Conservation (phyloP, 495 filamentous ascomycete genomes). For the Baudoinia panamericana region DNA sequence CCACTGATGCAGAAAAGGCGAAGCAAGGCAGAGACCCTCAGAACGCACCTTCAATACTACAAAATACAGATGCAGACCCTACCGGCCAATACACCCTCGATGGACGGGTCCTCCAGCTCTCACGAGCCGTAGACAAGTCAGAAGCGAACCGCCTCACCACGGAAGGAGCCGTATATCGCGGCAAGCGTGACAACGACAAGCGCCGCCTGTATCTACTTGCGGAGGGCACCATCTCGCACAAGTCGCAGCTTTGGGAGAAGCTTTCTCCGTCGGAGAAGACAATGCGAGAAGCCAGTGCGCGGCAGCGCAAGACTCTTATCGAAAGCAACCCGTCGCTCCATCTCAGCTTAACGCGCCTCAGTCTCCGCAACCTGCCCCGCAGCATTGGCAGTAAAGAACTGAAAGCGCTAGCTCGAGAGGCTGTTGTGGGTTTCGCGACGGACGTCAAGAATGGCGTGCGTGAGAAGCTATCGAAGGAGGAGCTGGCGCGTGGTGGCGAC, state of each 20-base stretch:
- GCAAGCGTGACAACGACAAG: conserved; percentile 71
- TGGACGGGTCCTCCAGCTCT: conserved; percentile 70
- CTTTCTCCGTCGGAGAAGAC: conserved; percentile 70
- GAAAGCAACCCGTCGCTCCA: conserved; percentile 82
- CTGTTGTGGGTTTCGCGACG: conserved; percentile 80
- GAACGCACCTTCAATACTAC: conserved; percentile 49
- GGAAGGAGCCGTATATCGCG: conserved; percentile 48
- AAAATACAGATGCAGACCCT: conserved; percentile 64
- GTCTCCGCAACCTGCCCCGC: conserved; percentile 81
- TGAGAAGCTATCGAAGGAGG: conserved; percentile 71
- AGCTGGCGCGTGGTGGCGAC: conserved; percentile 60
- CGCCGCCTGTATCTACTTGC: conserved; percentile 78
- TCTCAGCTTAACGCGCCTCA: conserved; percentile 82
- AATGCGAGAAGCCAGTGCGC: conserved; percentile 75
- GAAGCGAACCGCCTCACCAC: conserved; percentile 64
- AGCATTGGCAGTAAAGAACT: conserved; percentile 75
- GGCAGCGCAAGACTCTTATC: conserved; percentile 79
- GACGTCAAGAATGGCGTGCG: conserved; percentile 69
- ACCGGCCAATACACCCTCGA: conserved; percentile 78
- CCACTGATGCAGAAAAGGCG: conserved; percentile 8
- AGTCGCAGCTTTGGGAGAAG: conserved; percentile 57
- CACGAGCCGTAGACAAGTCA: conserved; percentile 67
- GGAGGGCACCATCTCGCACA: conserved; percentile 66
- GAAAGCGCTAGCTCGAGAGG: conserved; percentile 79
- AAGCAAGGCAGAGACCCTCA: conserved; percentile 13